Conservation (phyloP, 1,284 basidiomycete genomes). For the Waitea zeae region DNA sequence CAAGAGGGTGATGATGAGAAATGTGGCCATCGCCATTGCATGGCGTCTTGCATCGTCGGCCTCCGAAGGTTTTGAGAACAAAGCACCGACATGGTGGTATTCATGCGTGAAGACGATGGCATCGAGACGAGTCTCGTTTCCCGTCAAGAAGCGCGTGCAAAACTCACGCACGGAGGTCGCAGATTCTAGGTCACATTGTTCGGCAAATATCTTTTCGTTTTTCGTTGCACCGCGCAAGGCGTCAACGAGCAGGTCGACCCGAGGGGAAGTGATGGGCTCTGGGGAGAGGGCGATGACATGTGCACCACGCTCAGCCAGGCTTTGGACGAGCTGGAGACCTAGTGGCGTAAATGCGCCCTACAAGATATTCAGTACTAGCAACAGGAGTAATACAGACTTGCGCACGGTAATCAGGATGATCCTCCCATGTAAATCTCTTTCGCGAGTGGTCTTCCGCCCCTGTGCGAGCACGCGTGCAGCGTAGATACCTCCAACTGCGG, state of each 20-base stretch:
- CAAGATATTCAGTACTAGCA: slow-evolving; percentile 4
- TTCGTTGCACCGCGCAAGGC: slow-evolving; percentile 47
- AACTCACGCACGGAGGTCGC: slow-evolving; percentile 47
- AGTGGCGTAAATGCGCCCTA: slow-evolving; percentile 61
- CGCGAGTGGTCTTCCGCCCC: slow-evolving; percentile 48
- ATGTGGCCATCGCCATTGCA: slow-evolving; percentile 43
- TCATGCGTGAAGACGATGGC: slow-evolving; percentile 60
- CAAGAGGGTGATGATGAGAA: slow-evolving; percentile 61
- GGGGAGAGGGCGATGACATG: slow-evolving; percentile 55
- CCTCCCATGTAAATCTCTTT: slow-evolving; percentile 55
- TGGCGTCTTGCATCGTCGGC: slow-evolving; percentile 21
- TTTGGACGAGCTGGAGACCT: slow-evolving; percentile 46
- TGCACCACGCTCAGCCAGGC: slow-evolving; percentile 51
- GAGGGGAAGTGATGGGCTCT: slow-evolving; percentile 33
- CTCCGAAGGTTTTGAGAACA: slow-evolving; percentile 14
- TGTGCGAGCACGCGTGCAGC: slow-evolving; percentile 41
- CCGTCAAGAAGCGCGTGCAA: slow-evolving; percentile 44
- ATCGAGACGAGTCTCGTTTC: slow-evolving; percentile 47
- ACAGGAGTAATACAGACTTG: not conserved
- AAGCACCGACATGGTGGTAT: slow-evolving; percentile 41
- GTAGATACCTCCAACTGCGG: slow-evolving; percentile 23
- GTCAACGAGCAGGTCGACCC: slow-evolving; percentile 38
- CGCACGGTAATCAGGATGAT: slow-evolving; percentile 49
- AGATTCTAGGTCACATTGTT: slow-evolving; percentile 51
- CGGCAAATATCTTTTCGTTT: slow-evolving; percentile 59